These are phyloP conservation scores for Allium cepa DNA, from an alignment of 106 monocot species.

Conservation along the genomic window DNA sequence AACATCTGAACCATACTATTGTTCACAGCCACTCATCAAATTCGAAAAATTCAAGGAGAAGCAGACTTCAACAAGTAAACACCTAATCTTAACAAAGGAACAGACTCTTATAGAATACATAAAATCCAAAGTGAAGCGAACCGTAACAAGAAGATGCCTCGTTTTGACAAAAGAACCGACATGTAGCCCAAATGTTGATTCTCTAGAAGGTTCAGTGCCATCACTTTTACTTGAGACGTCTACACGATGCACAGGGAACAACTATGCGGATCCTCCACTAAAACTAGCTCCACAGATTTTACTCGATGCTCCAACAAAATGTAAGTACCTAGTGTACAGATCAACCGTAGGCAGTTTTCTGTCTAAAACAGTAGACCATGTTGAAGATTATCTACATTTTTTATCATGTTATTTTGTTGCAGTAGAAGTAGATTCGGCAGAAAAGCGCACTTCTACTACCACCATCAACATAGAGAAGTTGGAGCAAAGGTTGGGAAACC, in stretches of 20 bases:
- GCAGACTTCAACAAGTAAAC: no score
- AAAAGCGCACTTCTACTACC: no score
- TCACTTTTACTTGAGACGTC: neutral
- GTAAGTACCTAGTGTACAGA: conserved; percentile 4
- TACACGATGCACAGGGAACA: neutral
- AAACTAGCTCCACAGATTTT: neutral
- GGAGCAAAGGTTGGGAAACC: neutral
- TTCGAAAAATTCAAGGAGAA: no score
- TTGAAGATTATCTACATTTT: neutral
- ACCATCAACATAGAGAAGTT: no score
- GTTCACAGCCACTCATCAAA: no score
- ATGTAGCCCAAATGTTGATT: neutral
- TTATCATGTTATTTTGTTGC: neutral
- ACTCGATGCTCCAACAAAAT: neutral
- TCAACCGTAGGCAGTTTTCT: neutral
- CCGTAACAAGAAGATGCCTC: neutral
- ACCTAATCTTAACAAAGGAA: neutral
- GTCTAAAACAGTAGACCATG: neutral
- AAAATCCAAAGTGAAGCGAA: conserved; percentile 4
- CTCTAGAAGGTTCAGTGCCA: neutral
- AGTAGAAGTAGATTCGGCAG: no score
- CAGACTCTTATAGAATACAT: neutral
- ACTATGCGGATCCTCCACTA: neutral
- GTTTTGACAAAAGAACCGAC: neutral
- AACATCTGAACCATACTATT: no score